Percentiles rank a stretch among this genome's conserved stretches.
These are phyloP conservation scores for Cephalotrichum gorgonifer DNA, from an alignment of 2,329 filamentous ascomycete genomes.

Conservation along the genomic window DNA sequence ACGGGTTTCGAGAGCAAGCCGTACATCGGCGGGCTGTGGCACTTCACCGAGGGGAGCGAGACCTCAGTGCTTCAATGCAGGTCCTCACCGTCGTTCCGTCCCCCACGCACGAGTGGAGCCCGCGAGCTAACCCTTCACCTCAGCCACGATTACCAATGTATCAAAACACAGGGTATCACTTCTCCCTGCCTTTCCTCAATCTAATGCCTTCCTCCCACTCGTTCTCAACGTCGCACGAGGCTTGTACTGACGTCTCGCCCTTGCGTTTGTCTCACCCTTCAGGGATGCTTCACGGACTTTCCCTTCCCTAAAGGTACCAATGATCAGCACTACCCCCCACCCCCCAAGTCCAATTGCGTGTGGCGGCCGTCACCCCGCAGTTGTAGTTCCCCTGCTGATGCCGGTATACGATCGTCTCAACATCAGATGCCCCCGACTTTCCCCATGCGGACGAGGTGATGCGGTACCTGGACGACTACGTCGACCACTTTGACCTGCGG, in stretches of 20 bases:
- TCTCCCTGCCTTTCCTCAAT: too few species aligned
- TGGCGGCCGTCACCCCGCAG: background rate
- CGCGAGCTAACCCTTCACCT: background rate
- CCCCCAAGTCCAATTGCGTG: background rate
- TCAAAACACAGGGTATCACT: conserved; percentile 19
- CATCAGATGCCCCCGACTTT: conserved; percentile 13
- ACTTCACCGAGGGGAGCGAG: conserved; percentile 25
- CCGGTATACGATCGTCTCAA: too few species aligned
- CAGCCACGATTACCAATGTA: conserved; percentile 20
- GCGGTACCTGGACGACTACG: conserved; percentile 22
- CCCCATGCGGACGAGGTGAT: conserved; percentile 15
- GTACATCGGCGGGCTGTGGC: conserved; percentile 32
- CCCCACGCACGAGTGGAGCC: background rate
- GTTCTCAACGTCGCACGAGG: conserved; percentile 3
- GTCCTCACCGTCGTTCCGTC: conserved; percentile 8
- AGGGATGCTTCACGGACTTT: conserved; percentile 25
- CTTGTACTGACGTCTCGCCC: background rate
- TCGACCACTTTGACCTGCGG: conserved; percentile 18
- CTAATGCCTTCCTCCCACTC: too few species aligned
- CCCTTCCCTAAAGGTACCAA: conserved; percentile 15
- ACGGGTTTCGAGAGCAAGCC: conserved; percentile 29
- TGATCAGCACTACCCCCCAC: background rate
- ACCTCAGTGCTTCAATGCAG: conserved; percentile 25
- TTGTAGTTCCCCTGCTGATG: too few species aligned
- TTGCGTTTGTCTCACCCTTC: conserved; percentile 5